Conservation (phyloP, 352 stramenopile genomes). For the Phytophthora pisi region DNA sequence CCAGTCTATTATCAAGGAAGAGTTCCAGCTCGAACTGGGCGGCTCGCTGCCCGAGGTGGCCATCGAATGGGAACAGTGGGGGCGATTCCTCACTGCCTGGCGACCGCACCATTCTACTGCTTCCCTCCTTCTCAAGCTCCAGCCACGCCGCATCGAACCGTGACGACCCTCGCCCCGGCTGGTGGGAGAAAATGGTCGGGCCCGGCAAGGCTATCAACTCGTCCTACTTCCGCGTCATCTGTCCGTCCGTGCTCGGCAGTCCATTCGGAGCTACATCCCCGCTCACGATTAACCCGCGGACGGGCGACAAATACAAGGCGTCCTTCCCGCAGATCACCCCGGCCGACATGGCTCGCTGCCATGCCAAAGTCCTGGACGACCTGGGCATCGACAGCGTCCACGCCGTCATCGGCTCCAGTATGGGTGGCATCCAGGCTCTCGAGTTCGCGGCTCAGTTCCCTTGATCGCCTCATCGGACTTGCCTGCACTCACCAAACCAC, state of each 20-base stretch:
- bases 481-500: background rate
- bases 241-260: background rate
- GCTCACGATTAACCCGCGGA: background rate
- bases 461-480: background rate
- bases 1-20: background rate
- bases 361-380: background rate
- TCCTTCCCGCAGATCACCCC: background rate
- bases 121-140: background rate
- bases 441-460: background rate
- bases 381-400: background rate
- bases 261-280: background rate
- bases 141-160: background rate
- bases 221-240: background rate
- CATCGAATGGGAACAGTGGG: background rate
- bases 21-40: background rate
- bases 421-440: background rate
- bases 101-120: background rate
- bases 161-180: background rate
- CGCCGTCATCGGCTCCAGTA: background rate
- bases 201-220: background rate
- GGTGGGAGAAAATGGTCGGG: background rate
- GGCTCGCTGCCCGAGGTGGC: background rate
- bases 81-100: background rate
- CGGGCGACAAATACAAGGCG: background rate
- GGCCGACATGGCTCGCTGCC: background rate